Base-by-base conservation (phyloP, 169 alveolate genomes). In the Cyclospora cayetanensis region DNA sequence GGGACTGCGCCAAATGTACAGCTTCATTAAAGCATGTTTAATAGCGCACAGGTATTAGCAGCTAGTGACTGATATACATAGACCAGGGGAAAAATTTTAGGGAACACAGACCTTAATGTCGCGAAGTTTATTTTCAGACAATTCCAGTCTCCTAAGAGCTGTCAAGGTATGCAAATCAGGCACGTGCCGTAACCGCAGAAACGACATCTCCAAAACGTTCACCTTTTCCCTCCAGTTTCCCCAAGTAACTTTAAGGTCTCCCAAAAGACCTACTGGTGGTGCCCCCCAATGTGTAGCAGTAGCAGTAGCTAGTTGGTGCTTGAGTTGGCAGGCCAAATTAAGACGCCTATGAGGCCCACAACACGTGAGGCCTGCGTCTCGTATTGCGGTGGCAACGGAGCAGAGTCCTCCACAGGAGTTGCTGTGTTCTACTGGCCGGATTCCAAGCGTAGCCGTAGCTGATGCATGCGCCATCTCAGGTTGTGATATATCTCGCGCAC, bases 351-450 rank as follows among this genome's bases (percentile, higher is more conserved):
- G 12, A 4, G 89, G 41, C 25, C 74, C 37, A 70, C 89, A 80
- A 4, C 42, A 42, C 46, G 34, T 20, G 22, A 52, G n/a, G 5
- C 72, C 9, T 11, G 89, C 89, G 18, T 70, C 31, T 27, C 74
- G 52, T 46, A 80, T 80, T 12, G 89, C 53, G 31, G 74, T 63
- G 35, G 89, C 89, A 20, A 80, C 89, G n/a, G 76, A 52, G 53
- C 89, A 80, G 53, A 80, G 89, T n/a, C 89, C 89, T 20, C 89
- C 89, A 11, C 89, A 80, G 53, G 76, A 46, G 43, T 9, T 80
- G 22, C 42, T 7, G 18, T 80, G 52, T 46, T 27, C 41, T 31
- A 35, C 34, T 50, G 74, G 50, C 7, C n/a, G n/a, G n/a, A n/a
- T n/a, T n/a, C n/a, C n/a, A n/a, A n/a, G 20, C 39, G 29, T 15